Evolutionary conservation across 176 grass and related monocot species (phyloP).

Genomic region (Calamus simplicifolius): DNA sequence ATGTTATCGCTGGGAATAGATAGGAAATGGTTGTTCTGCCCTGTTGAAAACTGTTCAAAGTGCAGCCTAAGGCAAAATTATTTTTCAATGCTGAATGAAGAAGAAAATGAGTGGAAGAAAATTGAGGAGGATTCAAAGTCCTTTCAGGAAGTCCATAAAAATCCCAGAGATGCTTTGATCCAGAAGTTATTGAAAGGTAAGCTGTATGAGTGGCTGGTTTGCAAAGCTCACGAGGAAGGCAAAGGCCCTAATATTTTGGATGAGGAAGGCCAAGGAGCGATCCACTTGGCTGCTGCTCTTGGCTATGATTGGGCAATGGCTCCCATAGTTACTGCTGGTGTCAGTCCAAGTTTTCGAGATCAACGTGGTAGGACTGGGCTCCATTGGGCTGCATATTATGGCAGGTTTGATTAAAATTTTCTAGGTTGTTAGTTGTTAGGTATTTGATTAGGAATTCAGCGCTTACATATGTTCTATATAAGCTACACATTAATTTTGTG

Average conservation of each 20-base stretch:
- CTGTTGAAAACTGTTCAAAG: slow-evolving; percentile 27
- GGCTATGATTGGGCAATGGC: slow-evolving; percentile 87
- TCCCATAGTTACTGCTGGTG: slow-evolving; percentile 57
- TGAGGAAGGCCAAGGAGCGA: slow-evolving; percentile 79
- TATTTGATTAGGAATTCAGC: too few species aligned
- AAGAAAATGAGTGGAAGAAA: background rate
- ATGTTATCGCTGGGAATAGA: slow-evolving; percentile 21
- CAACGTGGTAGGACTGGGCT: slow-evolving; percentile 78
- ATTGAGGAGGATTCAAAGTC: background rate
- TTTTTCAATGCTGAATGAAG: slow-evolving; percentile 3
- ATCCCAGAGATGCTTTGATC: slow-evolving; percentile 17
- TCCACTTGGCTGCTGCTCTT: slow-evolving; percentile 75
- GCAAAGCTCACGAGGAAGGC: slow-evolving; percentile 46
- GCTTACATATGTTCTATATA: too few species aligned
- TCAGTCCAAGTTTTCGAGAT: slow-evolving; percentile 93
- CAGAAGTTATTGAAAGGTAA: slow-evolving; percentile 65
- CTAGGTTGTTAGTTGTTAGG: too few species aligned
- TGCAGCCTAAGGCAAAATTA: slow-evolving; percentile 40
- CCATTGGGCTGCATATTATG: slow-evolving; percentile 93
- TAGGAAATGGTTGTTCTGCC: slow-evolving; percentile 12
- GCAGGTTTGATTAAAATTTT: slow-evolving; percentile 35
- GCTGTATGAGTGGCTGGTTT: slow-evolving; percentile 74
- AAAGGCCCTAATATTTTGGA: slow-evolving; percentile 62
- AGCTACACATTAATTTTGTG: too few species aligned
- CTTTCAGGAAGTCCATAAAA: background rate